Evolutionary conservation across 768 basidiomycete species (phyloP), one percentile per base, ranked within the genome.

Genomic region (Hemileccinum rubropunctum): DNA sequence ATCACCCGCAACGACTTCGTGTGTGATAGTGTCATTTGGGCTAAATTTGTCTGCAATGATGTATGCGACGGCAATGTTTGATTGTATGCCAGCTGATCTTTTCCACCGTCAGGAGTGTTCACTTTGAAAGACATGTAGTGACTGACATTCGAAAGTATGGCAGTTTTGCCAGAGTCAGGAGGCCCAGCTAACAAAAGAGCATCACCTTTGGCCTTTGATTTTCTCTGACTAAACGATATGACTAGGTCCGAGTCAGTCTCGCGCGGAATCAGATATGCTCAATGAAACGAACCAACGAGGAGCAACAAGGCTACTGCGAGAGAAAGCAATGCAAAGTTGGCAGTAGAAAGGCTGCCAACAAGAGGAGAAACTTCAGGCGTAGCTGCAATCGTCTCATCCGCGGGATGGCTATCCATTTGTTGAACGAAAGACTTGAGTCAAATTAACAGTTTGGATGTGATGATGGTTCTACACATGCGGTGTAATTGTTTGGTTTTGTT

Each of bases 81-180:
- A 26, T 76, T 73, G 63, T 83, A 89, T 18, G 77, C 77, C 8
- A 93, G 72, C 91, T 92, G 47, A 47, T 45, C 40, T 54, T 55
- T 46, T 42, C 53, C 15, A 50, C 18, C 33, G 46, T 56, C 47
- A 58, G 42, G 13, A 45, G 41, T 49, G 52, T 47, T 33, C 11
- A 26, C 30, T 21, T 33, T 33, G 13, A 17, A 46, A 27, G 23
- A 51, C 21, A 43, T 3, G 4, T 3, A 28, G 10, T 8, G 28
- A 76, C 83, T 56, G 53, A 88, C 91, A 53, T 78, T 74, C 20
- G 86, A 82, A 43, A 91, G 62, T 34, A 92, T 82, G 17, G 88
- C 76, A 1, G 91, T 92, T 71, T 93, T 93, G 41, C 91, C 91
- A 1, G 81, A 80, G 66, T 91, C 88, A 6, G 83, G 76, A 34